Evolutionary conservation across 2,329 filamentous ascomycete genomes (phyloP).

Genomic region (Talaromyces albobiverticillius): DNA sequence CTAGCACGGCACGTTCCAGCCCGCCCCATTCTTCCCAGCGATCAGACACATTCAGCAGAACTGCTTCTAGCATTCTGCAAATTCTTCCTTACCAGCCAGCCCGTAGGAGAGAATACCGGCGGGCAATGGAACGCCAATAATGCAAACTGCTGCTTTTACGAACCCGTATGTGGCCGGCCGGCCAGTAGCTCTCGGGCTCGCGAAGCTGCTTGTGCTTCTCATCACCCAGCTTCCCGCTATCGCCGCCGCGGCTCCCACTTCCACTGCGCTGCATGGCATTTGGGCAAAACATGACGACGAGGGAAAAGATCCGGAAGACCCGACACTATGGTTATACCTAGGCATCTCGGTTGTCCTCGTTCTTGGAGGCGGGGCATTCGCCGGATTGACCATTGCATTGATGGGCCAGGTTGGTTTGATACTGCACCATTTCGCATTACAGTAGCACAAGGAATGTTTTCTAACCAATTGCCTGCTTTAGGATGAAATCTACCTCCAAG

Average conservation of each 20-base stretch:
- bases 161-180: constrained; percentile 34
- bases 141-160: constrained; percentile 12
- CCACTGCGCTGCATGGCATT: constrained; percentile 20
- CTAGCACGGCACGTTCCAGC: too few relatives aligned
- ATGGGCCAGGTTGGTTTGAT: constrained; percentile 57
- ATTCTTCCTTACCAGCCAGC: not conserved
- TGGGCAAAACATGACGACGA: constrained; percentile 32
- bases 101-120: not conserved
- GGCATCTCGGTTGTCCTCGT: constrained; percentile 76
- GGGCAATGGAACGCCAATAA: constrained; percentile 1
- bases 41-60: too few relatives aligned
- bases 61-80: not conserved
- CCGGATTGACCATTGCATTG: constrained; percentile 71
- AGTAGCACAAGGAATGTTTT: not conserved
- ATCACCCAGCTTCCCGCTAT: constrained; percentile 37
- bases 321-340: constrained; percentile 76
- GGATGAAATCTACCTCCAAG: constrained; percentile 96
- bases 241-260: constrained; percentile 36
- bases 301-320: constrained; percentile 55
- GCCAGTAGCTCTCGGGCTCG: constrained; percentile 39
- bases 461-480: constrained; percentile 38
- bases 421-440: not conserved
- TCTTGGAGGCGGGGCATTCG: constrained; percentile 86
- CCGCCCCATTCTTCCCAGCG: too few relatives aligned
- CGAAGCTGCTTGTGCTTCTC: constrained; percentile 39